Evolutionary conservation across 441 rosid species (phyloP), one percentile per base, ranked within the genome.

Genomic region (Populus hybrid): DNA sequence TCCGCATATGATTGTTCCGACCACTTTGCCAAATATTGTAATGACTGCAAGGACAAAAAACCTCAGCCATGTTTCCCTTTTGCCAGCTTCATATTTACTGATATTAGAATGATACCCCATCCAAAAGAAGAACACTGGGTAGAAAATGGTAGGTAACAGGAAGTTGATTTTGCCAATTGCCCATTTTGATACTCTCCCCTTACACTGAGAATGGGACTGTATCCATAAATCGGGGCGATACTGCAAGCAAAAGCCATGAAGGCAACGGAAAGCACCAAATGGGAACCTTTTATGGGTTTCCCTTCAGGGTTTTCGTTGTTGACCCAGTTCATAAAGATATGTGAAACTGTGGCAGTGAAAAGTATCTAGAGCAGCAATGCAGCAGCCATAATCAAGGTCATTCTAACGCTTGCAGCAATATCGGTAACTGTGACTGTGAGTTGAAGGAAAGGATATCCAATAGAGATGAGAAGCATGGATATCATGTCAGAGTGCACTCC

Each of bases 281-380:
- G 98, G 31, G 98, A 90, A 11, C 99, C 99, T 84, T 95, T 92
- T 79, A 92, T 85, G 6, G 97, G 91, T 78, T 92, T 95, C 65
- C 99, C 99, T 83, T 94, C 97, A 0, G 99, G 99, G 82, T 95
- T 95, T 81, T 94, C 98, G 35, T 91, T 91, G 86, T 95, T 95
- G 42, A 95, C 93, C 99, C 99, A 94, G 61, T 88, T 90, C 84
- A 95, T 84, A 80, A 95, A 89, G 26, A 90, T 75, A 0, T 97
- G 99, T 0, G 97, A 90, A 61, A 90, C 73, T 21, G 78, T 86
- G 35, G 97, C 95, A 0, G 94, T 87, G 56, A 95, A 77, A 12
- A 90, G 74, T 3, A 91, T 89, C 68, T 95, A 97, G 68, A 89
- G 83, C 3, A 89, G 63, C 80, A 95, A 74, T 18, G 92, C 92